Evolutionary conservation across 768 basidiomycete species (phyloP).

Genomic region (Candolleomyces efflorescens): DNA sequence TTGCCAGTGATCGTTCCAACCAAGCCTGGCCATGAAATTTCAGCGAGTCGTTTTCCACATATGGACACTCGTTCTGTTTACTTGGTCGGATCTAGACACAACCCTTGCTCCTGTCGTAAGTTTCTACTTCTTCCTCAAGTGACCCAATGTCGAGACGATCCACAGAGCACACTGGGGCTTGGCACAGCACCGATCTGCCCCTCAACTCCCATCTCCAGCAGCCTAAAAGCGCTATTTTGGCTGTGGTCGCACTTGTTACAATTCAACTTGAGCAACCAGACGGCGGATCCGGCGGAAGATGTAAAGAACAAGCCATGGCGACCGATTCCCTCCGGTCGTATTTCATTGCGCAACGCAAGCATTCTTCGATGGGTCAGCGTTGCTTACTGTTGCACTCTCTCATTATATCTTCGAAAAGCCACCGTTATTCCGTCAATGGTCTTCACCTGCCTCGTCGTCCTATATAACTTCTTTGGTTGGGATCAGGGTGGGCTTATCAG

Average conservation of each 20-base stretch:
- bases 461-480: slow-evolving; percentile 27
- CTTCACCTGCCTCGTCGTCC: slow-evolving; percentile 16
- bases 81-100: slow-evolving; percentile 6
- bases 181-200: slow-evolving; percentile 26
- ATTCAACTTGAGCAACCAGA: slow-evolving; percentile 7
- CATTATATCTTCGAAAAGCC: slow-evolving; percentile 11
- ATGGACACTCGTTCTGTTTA: slow-evolving; percentile 4
- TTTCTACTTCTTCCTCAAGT: neutral
- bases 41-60: neutral
- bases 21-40: too few relatives aligned
- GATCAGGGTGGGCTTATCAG: slow-evolving; percentile 21
- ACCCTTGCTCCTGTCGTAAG: slow-evolving; percentile 7
- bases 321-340: slow-evolving; percentile 31
- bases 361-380: slow-evolving; percentile 30
- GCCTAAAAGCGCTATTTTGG: slow-evolving; percentile 2
- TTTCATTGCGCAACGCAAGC: slow-evolving; percentile 17
- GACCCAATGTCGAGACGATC: neutral
- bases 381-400: slow-evolving; percentile 20
- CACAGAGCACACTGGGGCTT: slow-evolving; percentile 3
- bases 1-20: too few relatives aligned
- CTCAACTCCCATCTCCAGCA: slow-evolving; percentile 30
- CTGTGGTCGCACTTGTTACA: slow-evolving; percentile 4
- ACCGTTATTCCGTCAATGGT: slow-evolving; percentile 16
- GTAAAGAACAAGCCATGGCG: slow-evolving; percentile 19
- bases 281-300: slow-evolving; percentile 2